Base-by-base conservation (phyloP, 78 protist genomes). In the Acrasis kona region DNA sequence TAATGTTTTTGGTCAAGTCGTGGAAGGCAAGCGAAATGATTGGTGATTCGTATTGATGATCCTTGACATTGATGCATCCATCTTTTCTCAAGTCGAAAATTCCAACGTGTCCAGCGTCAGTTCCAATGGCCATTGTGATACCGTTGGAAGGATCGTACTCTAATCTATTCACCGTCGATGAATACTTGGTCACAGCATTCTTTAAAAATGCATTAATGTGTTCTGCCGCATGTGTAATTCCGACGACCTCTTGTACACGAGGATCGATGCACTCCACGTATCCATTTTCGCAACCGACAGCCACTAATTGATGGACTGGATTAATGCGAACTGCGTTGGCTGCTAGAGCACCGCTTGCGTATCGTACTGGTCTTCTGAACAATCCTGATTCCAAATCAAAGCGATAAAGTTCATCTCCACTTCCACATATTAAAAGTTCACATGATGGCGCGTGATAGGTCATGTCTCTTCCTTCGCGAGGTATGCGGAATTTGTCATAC, bases 1-100 rank as follows among this genome's bases (percentile, higher is more conserved):
- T 1, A 6, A 91, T 3, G 36, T 79, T 31, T 8, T 28, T 64
- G 3, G 73, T 2, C 40, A 30, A 35, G 2, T 5, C 31, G 71
- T 5, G 67, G 34, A 40, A 73, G 34, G 3, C 3, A 5, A 79
- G 69, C 9, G 32, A 0, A 8, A 4, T 5, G 29, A 91, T 78
- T 0, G 97, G 95, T 6, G 80, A 50, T 32, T 80, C 90, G 78
- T 92, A 88, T 79, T 84, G 88, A 64, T 96, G 99, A 79, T 92
- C 92, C 74, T 92, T 91, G 39, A 50, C 8, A 72, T 80, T 39
- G 5, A 75, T 2, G 38, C 96, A 96, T n/a, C 2, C 38, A 27
- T 70, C 0, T 5, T 79, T 2, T 27, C 99, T 94, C 10, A 96
- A 3, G 72, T 96, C 99, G 72, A 81, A 96, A 35, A 96, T 66